Percentiles rank a stretch among this genome's conserved stretches.
Evolutionary conservation across 768 basidiomycete species (phyloP).

Genomic region (Hortiboletus flavorubellus): DNA sequence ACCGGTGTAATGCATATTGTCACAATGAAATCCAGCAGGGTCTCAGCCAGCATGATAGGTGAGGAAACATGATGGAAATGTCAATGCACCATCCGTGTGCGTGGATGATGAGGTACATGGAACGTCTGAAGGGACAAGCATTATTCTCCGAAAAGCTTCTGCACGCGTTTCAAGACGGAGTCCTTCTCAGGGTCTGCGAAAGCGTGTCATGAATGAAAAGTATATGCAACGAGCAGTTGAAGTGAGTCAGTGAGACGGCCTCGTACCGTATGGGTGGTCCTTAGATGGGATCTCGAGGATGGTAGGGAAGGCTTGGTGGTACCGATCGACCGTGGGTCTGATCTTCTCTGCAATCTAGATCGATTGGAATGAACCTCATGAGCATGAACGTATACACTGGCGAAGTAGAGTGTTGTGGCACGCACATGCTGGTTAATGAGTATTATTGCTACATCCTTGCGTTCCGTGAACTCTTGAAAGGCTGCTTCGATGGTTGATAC

Average conservation of each 20-base stretch:
- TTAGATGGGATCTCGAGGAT: conserved; percentile 97
- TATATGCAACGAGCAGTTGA: not conserved
- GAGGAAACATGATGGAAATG: conserved; percentile 7
- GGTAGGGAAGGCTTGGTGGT: conserved; percentile 94
- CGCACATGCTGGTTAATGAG: conserved; percentile 98
- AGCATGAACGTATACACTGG: conserved; percentile 1
- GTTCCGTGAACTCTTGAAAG: conserved; percentile 92
- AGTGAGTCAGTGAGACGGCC: not conserved
- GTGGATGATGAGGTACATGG: conserved; percentile 12
- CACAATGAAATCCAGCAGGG: conserved; percentile 24
- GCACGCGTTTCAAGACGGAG: conserved; percentile 92
- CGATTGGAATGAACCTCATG: conserved; percentile 11
- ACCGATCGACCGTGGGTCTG: conserved; percentile 89
- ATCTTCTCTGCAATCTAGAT: conserved; percentile 94
- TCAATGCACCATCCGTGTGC: conserved; percentile 5
- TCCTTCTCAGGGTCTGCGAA: conserved; percentile 88
- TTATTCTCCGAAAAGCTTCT: conserved; percentile 94
- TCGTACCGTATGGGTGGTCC: conserved; percentile 94
- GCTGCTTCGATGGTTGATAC: conserved; percentile 85
- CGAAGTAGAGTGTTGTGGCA: conserved; percentile 7
- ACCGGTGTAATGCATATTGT: conserved; percentile 24
- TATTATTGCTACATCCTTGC: conserved; percentile 93
- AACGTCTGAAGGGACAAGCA: conserved; percentile 14
- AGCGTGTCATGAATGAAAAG: conserved; percentile 19
- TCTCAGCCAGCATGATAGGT: conserved; percentile 11